Evolutionary conservation across 805 yeast genomes (phyloP).

Genomic region (Candida saitoana): DNA sequence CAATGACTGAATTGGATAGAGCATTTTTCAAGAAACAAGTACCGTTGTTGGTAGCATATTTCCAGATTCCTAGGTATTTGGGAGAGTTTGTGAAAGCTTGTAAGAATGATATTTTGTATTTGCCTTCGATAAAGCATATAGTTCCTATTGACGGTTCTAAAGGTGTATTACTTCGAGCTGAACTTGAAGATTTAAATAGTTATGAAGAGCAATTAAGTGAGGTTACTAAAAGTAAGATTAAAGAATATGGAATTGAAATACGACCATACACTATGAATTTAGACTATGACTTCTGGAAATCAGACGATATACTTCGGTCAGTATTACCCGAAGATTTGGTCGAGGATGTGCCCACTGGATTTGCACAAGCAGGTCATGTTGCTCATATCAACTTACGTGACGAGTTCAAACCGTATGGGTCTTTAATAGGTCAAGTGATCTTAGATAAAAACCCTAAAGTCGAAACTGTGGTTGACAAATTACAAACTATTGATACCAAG

Average conservation of each 20-base stretch:
- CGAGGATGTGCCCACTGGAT: constrained; percentile 83
- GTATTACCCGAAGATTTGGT: constrained; percentile 68
- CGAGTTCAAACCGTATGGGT: constrained; percentile 78
- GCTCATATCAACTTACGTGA: constrained; percentile 87
- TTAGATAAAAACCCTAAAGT: constrained; percentile 81
- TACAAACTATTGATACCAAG: constrained; percentile 79
- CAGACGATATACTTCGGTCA: constrained; percentile 79
- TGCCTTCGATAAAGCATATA: constrained; percentile 71
- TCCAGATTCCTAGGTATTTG: constrained; percentile 62
- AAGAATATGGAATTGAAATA: constrained; percentile 44
- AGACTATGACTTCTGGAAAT: constrained; percentile 78
- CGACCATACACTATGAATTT: constrained; percentile 52
- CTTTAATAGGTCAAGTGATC: constrained; percentile 82
- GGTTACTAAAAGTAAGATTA: constrained; percentile 42
- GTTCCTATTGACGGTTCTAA: constrained; percentile 40
- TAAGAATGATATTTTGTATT: constrained; percentile 56
- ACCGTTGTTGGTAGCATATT: constrained; percentile 60
- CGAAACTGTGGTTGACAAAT: constrained; percentile 86
- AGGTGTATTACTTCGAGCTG: constrained; percentile 56
- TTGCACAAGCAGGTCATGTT: constrained; percentile 89
- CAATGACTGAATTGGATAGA: constrained; percentile 64
- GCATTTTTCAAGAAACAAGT: constrained; percentile 55
- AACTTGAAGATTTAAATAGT: constrained; percentile 26
- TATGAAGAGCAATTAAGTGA: constrained; percentile 35
- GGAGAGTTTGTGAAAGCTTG: constrained; percentile 58